Evolutionary conservation across 2,329 filamentous ascomycete species (phyloP), one percentile per base, ranked within the genome.

Genomic region (Ploettnerulaceae sp.): DNA sequence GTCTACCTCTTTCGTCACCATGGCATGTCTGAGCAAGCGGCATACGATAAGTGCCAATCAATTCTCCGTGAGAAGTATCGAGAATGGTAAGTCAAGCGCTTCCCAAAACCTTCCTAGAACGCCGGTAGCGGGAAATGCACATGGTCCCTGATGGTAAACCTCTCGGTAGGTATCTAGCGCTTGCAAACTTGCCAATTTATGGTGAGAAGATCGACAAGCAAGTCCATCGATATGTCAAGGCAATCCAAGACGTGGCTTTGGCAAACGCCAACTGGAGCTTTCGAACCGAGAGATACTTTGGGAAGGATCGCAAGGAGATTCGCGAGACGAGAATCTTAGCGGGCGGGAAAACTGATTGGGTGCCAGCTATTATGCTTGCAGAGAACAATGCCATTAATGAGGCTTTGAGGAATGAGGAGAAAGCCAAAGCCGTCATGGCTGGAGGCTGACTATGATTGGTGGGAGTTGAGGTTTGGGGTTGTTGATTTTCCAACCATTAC

Each of bases 1-100:
- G 34, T 43, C 17, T 24, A 33, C n/a, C 21, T 43, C 9, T 29
- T 43, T 14, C 40, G 29, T 26, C 20, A 44, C 21, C 40, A 44
- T n/a, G 31, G 40, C 7, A n/a, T 44, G 1, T 33, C 40, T 11
- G 40, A 44, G 8, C 40, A 44, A 28, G 40, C 6, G 9, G 20
- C 40, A 24, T 44, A 35, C n/a, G 40, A 44, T 11, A 25, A n/a
- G 28, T 14, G 11, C n/a, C 40, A 44, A 22, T 20, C 6, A 5
- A 29, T 44, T 14, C 14, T 44, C 4, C 31, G 40, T 14, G 14
- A 44, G 21, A 20, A 31, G 6, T 44, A 46, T 22, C 26, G 38
- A 41, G 28, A 37, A n/a, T n/a, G 15, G 31, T 34, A 20, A 34
- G 31, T 34, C 5, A 20, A 6, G 31, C 7, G n/a, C n/a, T n/a